Conservation (phyloP, 106 monocot species). For the Hemerocallis citrina region DNA sequence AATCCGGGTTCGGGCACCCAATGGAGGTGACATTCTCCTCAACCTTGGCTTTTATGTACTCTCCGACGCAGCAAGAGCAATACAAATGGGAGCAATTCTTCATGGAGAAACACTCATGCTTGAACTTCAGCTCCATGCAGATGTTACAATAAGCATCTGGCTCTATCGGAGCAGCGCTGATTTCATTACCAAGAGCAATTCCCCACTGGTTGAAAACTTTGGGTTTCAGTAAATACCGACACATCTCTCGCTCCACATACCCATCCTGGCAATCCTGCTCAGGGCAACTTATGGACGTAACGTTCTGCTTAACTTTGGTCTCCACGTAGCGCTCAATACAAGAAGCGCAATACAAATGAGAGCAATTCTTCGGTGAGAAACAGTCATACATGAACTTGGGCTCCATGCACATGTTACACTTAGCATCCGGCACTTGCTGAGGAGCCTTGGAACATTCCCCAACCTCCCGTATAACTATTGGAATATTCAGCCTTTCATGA, state of each 20-base stretch:
- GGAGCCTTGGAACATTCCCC: too few species aligned
- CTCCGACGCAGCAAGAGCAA: slow-evolving; percentile 29
- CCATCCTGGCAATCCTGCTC: slow-evolving; percentile 38
- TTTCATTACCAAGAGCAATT: too few species aligned
- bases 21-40: slow-evolving; percentile 18
- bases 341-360: slow-evolving; percentile 32
- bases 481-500: too few species aligned
- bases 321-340: slow-evolving; percentile 33
- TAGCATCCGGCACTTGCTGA: slow-evolving; percentile 1
- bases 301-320: slow-evolving; percentile 33
- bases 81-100: slow-evolving; percentile 28
- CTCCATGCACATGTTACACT: slow-evolving; percentile 50
- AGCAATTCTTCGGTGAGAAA: slow-evolving; percentile 14
- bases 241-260: slow-evolving; percentile 19
- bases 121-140: slow-evolving; percentile 27
- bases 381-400: neutral
- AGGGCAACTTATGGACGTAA: slow-evolving; percentile 33
- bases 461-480: too few species aligned
- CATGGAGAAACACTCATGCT: slow-evolving; percentile 7
- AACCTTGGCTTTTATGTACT: slow-evolving; percentile 27
- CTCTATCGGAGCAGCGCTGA: too few species aligned
- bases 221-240: slow-evolving; percentile 18
- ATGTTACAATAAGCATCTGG: slow-evolving; percentile 17
- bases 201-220: slow-evolving; percentile 44
- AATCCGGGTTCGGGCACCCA: slow-evolving; percentile 31